Base-by-base conservation (phyloP, 805 yeast species). In the Wickerhamiella domercqiae region DNA sequence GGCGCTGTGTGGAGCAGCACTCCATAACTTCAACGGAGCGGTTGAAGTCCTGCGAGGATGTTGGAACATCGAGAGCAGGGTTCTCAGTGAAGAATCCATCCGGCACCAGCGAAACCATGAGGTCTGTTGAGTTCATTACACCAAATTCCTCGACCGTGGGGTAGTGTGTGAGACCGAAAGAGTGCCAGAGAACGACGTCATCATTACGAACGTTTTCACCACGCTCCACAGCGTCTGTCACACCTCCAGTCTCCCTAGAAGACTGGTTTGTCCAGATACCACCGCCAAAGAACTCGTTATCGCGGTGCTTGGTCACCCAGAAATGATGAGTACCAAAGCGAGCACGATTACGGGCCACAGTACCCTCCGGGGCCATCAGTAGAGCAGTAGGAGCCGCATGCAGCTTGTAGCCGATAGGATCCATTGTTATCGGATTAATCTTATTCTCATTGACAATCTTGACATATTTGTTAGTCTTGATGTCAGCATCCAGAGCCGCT, bases 211-310 rank as follows among this genome's bases (percentile, higher is more conserved):
- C 69, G 28, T 76, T 75, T 78, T 84, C 80, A 21, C 44, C 41
- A 33, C 55, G 51, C 3, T 41, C 44, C 3, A 50, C 48, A 17
- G 51, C 50, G 29, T 49, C 53, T n/a, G 39, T 28, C 7, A 45
- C 47, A 30, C 55, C 55, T 26, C 60, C 67, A 29, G 71, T 72
- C 40, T 79, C 56, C 54, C 82, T 83, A 38, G 67, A 67, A 5
- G 86, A 74, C 62, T 79, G 93, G 60, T 79, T 80, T 42, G 93
- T 79, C 66, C 79, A 78, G 55, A 78, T 87, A 56, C 93, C 93
- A 40, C 84, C 86, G 37, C 84, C 83, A 47, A 63, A 79, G 50
- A 77, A 59, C 60, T 78, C 72, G 52, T 76, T 67, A 53, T 80
- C 90, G 38, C 61, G 61, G 62, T 78, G 75, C 56, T 78, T 77